These are phyloP conservation scores for Vachellia pachyceras DNA, from an alignment of 306 rosid species.

Conservation along the genomic window DNA sequence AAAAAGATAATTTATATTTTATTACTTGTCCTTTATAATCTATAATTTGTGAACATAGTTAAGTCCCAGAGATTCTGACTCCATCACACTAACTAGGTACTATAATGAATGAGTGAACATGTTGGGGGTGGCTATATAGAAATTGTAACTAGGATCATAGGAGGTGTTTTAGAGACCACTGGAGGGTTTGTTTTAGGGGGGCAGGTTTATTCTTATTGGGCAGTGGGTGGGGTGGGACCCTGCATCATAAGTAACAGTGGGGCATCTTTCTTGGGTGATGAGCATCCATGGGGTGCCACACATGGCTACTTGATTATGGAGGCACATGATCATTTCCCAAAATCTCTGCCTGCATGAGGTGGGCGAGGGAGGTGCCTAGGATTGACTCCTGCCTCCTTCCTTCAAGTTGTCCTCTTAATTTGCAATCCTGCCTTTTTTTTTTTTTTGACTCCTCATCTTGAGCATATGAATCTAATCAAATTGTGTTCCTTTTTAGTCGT, in stretches of 20 bases:
- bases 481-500: neutral
- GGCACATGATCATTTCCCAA: constrained; percentile 62
- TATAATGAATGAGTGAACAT: constrained; percentile 22
- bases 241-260: constrained; percentile 48
- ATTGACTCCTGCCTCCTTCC: constrained; percentile 36
- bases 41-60: constrained; percentile 10
- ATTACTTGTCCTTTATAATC: neutral
- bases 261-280: constrained; percentile 65
- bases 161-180: constrained; percentile 35
- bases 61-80: constrained; percentile 16
- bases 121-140: constrained; percentile 31
- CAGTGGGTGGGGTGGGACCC: constrained; percentile 69
- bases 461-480: constrained; percentile 18
- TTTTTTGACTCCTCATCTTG: constrained; percentile 28
- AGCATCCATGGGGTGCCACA: constrained; percentile 43
- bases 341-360: constrained; percentile 44
- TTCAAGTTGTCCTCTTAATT: constrained; percentile 29
- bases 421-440: constrained; percentile 22
- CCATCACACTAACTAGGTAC: constrained; percentile 5
- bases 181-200: constrained; percentile 48
- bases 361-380: constrained; percentile 26
- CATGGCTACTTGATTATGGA: constrained; percentile 64
- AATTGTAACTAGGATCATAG: constrained; percentile 29
- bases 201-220: constrained; percentile 56
- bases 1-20: neutral